Conservation (phyloP, 2,329 filamentous ascomycete genomes). For the Intubia oerlemansii region DNA sequence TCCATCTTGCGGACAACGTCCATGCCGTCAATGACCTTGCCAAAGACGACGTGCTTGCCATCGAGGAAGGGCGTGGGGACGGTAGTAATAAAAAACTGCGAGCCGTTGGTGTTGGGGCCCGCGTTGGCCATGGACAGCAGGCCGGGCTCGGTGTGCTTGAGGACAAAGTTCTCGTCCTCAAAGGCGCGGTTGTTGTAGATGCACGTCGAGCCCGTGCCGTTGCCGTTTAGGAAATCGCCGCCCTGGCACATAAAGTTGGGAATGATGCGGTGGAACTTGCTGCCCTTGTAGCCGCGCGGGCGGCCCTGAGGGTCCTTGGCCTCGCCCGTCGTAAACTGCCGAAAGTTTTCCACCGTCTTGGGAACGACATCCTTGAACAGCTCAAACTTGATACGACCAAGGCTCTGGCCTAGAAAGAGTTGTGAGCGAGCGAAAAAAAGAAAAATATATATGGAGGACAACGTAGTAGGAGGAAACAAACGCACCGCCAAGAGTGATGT, state of each 20-base stretch:
- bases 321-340: conserved; percentile 91
- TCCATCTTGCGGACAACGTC: conserved; percentile 87
- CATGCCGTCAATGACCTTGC: conserved; percentile 73
- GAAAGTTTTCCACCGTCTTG: conserved; percentile 88
- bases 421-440: too few species aligned
- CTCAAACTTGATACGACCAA: conserved; percentile 78
- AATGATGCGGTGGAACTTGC: conserved; percentile 88
- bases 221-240: conserved; percentile 76
- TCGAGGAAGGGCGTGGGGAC: conserved; percentile 73
- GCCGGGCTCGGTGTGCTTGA: conserved; percentile 61
- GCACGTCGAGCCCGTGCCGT: conserved; percentile 70
- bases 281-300: conserved; percentile 84
- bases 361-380: conserved; percentile 71
- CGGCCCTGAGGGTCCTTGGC: conserved; percentile 55
- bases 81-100: conserved; percentile 94
- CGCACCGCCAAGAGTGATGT: conserved; percentile 46
- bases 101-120: conserved; percentile 81
- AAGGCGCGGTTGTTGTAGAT: conserved; percentile 67
- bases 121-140: conserved; percentile 90
- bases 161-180: conserved; percentile 70
- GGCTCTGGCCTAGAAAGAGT: conserved; percentile 43
- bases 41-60: conserved; percentile 89
- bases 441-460: neutral
- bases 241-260: conserved; percentile 96
- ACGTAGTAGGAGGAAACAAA: neutral